Evolutionary conservation across 768 basidiomycete species (phyloP).

Genomic region (Neoboletus subvelutipes): DNA sequence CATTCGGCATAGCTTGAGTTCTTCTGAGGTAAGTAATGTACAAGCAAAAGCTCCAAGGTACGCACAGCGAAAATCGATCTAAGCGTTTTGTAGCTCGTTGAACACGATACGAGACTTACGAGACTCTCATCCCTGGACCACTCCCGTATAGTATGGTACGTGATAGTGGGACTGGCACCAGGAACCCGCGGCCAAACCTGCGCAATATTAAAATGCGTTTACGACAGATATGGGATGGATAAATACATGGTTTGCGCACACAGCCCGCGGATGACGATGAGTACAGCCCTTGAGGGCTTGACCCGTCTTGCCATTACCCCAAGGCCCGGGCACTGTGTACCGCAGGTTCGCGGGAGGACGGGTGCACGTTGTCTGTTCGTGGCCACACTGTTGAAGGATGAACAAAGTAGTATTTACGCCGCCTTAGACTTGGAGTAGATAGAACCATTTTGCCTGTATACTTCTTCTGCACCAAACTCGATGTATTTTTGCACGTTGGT

Average conservation of each 20-base stretch:
- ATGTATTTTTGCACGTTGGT: not conserved
- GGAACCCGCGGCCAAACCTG: not conserved
- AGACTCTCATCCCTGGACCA: not conserved
- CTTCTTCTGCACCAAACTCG: not conserved
- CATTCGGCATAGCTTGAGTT: not conserved
- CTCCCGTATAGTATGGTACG: not conserved
- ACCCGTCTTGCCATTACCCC: not conserved
- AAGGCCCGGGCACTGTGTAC: not conserved
- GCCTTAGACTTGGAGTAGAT: not conserved
- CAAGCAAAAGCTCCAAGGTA: not conserved
- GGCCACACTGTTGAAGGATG: not conserved
- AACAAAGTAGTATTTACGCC: not conserved
- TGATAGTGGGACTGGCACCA: not conserved
- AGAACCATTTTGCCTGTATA: not conserved
- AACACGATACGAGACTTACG: not conserved
- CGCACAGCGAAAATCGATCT: not conserved
- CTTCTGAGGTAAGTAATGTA: not conserved
- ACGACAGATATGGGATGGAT: not conserved
- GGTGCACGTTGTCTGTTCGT: too few relatives aligned
- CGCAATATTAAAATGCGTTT: not conserved
- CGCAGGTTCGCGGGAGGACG: conserved; percentile 22
- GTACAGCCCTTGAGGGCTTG: not conserved
- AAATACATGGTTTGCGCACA: not conserved
- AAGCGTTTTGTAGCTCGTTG: not conserved
- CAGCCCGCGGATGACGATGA: not conserved